phyloP scores from a whole-genome alignment of 352 stramenopile genomes.

The Globisporangium takayamanum region DNA sequence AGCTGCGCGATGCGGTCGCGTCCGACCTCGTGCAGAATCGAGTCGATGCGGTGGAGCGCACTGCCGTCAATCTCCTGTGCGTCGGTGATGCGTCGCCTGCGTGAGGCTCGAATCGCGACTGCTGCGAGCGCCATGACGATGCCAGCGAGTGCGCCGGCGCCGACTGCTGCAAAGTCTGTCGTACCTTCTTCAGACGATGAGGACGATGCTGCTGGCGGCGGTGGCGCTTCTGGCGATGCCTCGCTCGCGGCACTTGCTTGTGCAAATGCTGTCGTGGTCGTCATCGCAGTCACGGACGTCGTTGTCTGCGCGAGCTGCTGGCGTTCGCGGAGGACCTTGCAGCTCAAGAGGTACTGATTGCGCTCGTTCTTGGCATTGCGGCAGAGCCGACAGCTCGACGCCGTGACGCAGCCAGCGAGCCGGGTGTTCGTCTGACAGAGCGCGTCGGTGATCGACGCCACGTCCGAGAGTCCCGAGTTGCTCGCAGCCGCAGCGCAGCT shows the following conservation, averaged over 20 bases:
- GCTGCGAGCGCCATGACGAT: constrained; percentile 13
- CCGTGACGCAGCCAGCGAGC: constrained; percentile 32
- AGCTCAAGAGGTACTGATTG: constrained; percentile 54
- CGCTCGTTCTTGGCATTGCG: constrained; percentile 45
- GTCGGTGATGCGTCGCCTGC: neutral
- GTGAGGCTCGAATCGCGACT: constrained; percentile 11
- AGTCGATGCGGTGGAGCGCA: constrained; percentile 5
- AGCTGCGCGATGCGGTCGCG: constrained; percentile 12
- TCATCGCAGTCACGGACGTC: neutral
- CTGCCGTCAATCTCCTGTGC: neutral
- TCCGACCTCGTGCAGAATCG: constrained; percentile 4
- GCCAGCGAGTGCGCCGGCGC: neutral
- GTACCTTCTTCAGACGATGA: neutral
- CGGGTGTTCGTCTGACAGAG: constrained; percentile 27
- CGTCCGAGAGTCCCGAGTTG: constrained; percentile 21
- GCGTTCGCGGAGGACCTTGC: constrained; percentile 32
- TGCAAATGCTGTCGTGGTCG: neutral
- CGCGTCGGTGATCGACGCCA: constrained; percentile 41
- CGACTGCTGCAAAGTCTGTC: neutral
- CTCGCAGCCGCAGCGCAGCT: constrained; percentile 25
- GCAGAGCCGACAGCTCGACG: constrained; percentile 48
- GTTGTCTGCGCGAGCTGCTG: neutral
- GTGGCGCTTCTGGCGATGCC: no score
- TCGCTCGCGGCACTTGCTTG: no score
- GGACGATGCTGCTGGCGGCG: neutral